Conservation (phyloP, 306 rosid genomes). For the Quercus alba region DNA sequence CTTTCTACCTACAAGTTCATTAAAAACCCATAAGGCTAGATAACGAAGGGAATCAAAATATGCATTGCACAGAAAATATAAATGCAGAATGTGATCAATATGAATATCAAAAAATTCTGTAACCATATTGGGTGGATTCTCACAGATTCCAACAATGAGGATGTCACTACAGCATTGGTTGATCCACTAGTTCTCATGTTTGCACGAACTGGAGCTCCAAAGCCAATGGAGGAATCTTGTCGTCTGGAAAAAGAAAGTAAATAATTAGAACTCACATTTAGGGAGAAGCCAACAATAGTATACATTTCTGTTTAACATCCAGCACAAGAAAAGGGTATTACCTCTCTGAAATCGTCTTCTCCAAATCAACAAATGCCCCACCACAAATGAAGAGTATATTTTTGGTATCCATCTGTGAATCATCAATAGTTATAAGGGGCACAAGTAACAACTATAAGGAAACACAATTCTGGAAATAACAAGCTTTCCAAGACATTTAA, state of each 20-base stretch:
- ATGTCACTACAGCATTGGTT: constrained; percentile 47
- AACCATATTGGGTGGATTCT: constrained; percentile 29
- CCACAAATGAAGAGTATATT: constrained; percentile 74
- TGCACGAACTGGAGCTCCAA: constrained; percentile 71
- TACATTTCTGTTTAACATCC: neutral
- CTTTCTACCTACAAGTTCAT: constrained; percentile 59
- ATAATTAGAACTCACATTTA: neutral
- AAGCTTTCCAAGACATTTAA: neutral
- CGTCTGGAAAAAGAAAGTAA: constrained; percentile 30
- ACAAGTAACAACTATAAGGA: neutral
- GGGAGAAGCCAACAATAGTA: neutral
- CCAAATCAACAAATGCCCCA: constrained; percentile 71
- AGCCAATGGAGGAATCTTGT: constrained; percentile 80
- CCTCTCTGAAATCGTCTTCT: constrained; percentile 75
- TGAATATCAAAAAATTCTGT: constrained; percentile 8
- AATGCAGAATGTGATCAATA: neutral
- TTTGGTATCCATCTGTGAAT: constrained; percentile 56
- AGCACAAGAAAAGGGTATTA: constrained; percentile 17
- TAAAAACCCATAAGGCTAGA: constrained; percentile 13
- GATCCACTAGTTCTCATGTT: constrained; percentile 47
- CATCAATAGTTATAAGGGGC: constrained; percentile 11
- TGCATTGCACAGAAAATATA: neutral
- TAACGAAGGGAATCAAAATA: constrained; percentile 1
- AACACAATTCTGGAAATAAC: constrained; percentile 10
- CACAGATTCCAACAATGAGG: constrained; percentile 66